Evolutionary conservation across 1,284 basidiomycete genomes (phyloP), one percentile per base, ranked within the genome.

Genomic region (Ceratobasidium sp.): DNA sequence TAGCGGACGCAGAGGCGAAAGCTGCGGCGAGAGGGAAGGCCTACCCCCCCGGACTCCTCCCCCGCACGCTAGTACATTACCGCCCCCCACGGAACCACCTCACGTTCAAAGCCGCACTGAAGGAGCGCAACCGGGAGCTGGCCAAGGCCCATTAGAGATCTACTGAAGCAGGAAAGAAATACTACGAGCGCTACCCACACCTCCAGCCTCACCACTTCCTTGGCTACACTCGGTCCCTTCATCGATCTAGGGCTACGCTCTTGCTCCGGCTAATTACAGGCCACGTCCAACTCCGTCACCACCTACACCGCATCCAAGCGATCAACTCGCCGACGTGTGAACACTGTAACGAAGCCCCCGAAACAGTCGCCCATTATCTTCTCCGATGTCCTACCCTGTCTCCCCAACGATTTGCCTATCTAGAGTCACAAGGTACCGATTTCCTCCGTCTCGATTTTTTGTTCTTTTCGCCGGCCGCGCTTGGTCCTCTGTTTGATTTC

Each of bases 321-420:
- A 49, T 38, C 18, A 23, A 64, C 32, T 50, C 62, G 18, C 62
- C 47, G 3, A 11, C 8, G 2, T 64, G 47, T 21, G 16, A 16
- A 35, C 30, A 32, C 49, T 54, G 49, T 28, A 23, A 35, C 9
- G 11, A 41, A 11, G 50, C 30, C 21, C 26, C 32, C 11, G 38
- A 67, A 23, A 13, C 64, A 21, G 50, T 67, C 21, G n/a, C 49
- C 35, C 50, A 67, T 16, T 63, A 28, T 46, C 41, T 63, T 26
- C 44, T 47, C 26, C 7, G 7, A 4, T 63, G 61, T 46, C 41
- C 43, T 16, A 41, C 28, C n/a, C 55, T 54, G n/a, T 49, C 64
- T 4, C 9, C 2, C 23, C 18, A 30, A 5, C 30, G 38, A 5
- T 41, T 54, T 3, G 9, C 9, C 1, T 28, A 52, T 23, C 28